These are phyloP conservation scores for Talaromyces sp. DNA, from an alignment of 2,329 filamentous ascomycete species.

Conservation along the genomic window DNA sequence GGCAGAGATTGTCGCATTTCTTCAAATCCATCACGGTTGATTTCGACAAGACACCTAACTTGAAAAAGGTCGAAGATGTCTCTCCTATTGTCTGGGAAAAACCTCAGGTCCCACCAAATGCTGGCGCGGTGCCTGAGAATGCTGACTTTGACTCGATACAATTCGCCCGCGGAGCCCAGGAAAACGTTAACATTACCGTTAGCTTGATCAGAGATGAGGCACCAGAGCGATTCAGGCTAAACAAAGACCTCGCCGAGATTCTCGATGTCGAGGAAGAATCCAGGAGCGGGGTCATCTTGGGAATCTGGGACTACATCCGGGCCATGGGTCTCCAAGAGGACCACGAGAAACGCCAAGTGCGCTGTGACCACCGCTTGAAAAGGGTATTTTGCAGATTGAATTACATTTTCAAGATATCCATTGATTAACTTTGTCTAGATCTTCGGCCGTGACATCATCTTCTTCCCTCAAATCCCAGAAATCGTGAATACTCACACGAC, in stretches of 20 bases:
- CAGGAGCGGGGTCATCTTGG: slow-evolving; percentile 80
- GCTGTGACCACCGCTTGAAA: slow-evolving; percentile 78
- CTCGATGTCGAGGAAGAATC: slow-evolving; percentile 84
- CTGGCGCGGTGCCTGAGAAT: slow-evolving; percentile 54
- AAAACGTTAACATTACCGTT: slow-evolving; percentile 86
- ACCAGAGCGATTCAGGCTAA: slow-evolving; percentile 78
- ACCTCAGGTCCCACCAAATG: slow-evolving; percentile 52
- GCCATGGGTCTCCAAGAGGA: slow-evolving; percentile 83
- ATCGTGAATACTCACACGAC: slow-evolving; percentile 73
- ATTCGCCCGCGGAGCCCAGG: slow-evolving; percentile 87
- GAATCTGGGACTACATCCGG: slow-evolving; percentile 92
- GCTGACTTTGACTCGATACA: slow-evolving; percentile 85
- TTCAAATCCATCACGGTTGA: slow-evolving; percentile 50
- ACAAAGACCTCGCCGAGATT: slow-evolving; percentile 72
- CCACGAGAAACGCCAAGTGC: slow-evolving; percentile 87
- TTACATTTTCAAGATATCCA: neutral
- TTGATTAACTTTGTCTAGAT: slow-evolving; percentile 46
- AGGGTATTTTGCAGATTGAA: slow-evolving; percentile 52
- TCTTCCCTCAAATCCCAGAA: slow-evolving; percentile 79
- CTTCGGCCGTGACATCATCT: slow-evolving; percentile 68
- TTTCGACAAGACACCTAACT: slow-evolving; percentile 41
- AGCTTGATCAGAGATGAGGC: slow-evolving; percentile 79
- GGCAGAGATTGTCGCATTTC: slow-evolving; percentile 45
- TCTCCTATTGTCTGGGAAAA: slow-evolving; percentile 78
- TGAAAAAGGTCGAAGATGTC: slow-evolving; percentile 36